Evolutionary conservation across 179 eudicot species (phyloP).

Genomic region (Drosera spatulata): DNA sequence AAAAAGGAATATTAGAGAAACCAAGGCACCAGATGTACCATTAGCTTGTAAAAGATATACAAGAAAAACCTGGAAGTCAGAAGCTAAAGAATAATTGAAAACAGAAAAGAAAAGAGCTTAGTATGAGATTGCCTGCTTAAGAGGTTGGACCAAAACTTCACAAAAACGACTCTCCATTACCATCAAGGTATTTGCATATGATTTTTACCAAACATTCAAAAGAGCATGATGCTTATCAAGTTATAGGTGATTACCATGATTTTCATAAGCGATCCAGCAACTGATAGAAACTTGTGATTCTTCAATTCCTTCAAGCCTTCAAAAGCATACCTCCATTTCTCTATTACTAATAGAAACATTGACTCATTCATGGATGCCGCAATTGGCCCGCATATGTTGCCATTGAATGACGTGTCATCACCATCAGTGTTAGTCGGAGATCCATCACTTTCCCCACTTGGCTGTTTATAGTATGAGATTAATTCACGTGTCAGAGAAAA

Average conservation of each 20-base stretch:
- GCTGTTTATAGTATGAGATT: slow-evolving; percentile 23
- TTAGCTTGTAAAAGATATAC: too few relatives aligned
- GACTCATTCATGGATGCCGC: slow-evolving; percentile 81
- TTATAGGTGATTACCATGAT: slow-evolving; percentile 43
- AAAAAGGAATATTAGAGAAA: too few relatives aligned
- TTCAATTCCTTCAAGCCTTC: slow-evolving; percentile 87
- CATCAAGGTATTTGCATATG: too few relatives aligned
- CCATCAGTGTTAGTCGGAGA: slow-evolving; percentile 23
- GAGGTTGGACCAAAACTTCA: too few relatives aligned
- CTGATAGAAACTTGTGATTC: slow-evolving; percentile 71
- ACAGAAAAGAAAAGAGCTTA: too few relatives aligned
- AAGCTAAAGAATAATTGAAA: too few relatives aligned
- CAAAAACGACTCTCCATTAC: too few relatives aligned
- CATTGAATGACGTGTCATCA: slow-evolving; percentile 49
- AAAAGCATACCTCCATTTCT: slow-evolving; percentile 83
- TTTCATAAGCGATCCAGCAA: slow-evolving; percentile 84
- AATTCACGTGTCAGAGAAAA: neutral
- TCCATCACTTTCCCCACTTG: slow-evolving; percentile 30
- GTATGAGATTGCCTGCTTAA: too few relatives aligned
- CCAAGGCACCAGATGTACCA: too few relatives aligned
- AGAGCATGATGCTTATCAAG: neutral
- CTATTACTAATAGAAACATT: slow-evolving; percentile 67
- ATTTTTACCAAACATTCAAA: too few relatives aligned
- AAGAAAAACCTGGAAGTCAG: too few relatives aligned
- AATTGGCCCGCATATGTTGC: slow-evolving; percentile 78